These are phyloP conservation scores for Macrolepiota dolichaula DNA, from an alignment of 768 basidiomycete genomes.

Conservation along the genomic window DNA sequence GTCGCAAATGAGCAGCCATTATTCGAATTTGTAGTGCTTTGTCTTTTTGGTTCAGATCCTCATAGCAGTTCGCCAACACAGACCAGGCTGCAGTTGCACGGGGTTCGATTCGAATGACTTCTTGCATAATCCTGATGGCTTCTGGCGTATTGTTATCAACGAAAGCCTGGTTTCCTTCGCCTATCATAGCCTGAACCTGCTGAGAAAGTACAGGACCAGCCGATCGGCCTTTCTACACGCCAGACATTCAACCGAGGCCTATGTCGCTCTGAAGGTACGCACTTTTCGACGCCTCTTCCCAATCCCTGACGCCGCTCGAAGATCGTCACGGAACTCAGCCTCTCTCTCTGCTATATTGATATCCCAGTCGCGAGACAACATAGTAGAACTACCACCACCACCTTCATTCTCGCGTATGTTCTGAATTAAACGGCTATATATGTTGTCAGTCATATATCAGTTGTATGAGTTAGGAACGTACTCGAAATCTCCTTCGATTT, in stretches of 20 bases:
- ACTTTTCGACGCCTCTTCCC: constrained; percentile 55
- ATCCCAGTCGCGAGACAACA: constrained; percentile 71
- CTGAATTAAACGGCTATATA: constrained; percentile 51
- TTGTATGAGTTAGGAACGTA: constrained; percentile 18
- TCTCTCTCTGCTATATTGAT: constrained; percentile 66
- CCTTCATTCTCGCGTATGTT: constrained; percentile 57
- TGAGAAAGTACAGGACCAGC: constrained; percentile 59
- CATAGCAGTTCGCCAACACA: constrained; percentile 81
- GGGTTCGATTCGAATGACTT: constrained; percentile 93
- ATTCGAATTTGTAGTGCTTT: constrained; percentile 82
- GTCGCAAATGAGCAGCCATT: constrained; percentile 85
- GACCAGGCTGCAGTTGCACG: constrained; percentile 82
- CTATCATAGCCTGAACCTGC: constrained; percentile 71
- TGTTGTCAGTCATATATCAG: not conserved
- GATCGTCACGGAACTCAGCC: constrained; percentile 68
- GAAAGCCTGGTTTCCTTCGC: constrained; percentile 86
- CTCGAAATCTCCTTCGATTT: constrained; percentile 63
- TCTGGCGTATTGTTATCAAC: constrained; percentile 63
- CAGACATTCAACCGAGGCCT: not conserved
- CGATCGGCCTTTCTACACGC: constrained; percentile 38
- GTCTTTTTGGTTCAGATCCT: constrained; percentile 62
- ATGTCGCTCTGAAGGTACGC: constrained; percentile 7
- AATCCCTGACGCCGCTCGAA: constrained; percentile 72
- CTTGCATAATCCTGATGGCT: constrained; percentile 79
- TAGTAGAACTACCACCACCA: constrained; percentile 30